These are phyloP conservation scores for Phytophthora pistaciae DNA, from an alignment of 352 stramenopile genomes.

Conservation along the genomic window DNA sequence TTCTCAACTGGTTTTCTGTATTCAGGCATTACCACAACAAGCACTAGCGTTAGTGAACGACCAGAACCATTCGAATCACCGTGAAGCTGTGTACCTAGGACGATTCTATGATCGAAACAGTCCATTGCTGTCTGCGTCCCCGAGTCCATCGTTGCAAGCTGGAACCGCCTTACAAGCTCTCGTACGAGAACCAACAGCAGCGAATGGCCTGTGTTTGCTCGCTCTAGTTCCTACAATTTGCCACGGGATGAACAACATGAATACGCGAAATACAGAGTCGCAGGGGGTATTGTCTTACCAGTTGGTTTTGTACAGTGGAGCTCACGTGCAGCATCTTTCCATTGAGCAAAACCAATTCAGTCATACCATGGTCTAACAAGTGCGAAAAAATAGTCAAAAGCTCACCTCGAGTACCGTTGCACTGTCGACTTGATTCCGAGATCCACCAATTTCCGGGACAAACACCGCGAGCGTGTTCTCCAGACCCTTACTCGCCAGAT, in stretches of 20 bases:
- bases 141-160: conserved; percentile 51
- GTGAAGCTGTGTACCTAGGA: conserved; percentile 38
- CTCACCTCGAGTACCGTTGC: conserved; percentile 57
- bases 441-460: conserved; percentile 69
- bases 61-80: background rate
- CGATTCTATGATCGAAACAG: conserved; percentile 71
- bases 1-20: conserved; percentile 69
- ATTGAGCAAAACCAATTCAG: background rate
- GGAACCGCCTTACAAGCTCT: conserved; percentile 44
- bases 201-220: conserved; percentile 19
- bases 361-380: background rate
- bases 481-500: conserved; percentile 52
- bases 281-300: conserved; percentile 35
- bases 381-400: background rate
- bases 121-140: conserved; percentile 71
- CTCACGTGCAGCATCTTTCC: conserved; percentile 47
- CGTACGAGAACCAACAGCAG: conserved; percentile 48
- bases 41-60: background rate
- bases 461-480: conserved; percentile 78
- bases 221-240: conserved; percentile 28
- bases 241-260: background rate
- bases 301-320: conserved; percentile 27
- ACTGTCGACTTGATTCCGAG: conserved; percentile 48
- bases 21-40: background rate
- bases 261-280: background rate